Percentiles rank a stretch among this genome's conserved stretches.
phyloP scores from a whole-genome alignment of 2,329 filamentous ascomycete species.

The Epichloe uncinata region DNA sequence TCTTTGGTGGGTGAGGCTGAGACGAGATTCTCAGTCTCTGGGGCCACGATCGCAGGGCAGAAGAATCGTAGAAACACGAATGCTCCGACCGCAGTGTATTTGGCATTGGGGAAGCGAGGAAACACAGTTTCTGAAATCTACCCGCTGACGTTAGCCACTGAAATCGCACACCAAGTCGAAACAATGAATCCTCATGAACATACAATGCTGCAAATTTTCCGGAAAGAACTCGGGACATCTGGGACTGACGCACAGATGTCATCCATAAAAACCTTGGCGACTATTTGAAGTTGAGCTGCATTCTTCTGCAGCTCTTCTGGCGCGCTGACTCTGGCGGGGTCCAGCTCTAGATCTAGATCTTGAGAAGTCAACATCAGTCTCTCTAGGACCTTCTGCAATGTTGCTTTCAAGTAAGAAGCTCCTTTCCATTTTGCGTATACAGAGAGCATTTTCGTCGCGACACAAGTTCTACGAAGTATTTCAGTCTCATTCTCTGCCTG shows the following conservation, averaged over 20 bases:
- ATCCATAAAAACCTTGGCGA: slow-evolving; percentile 59
- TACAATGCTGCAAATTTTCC: slow-evolving; percentile 54
- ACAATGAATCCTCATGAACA: slow-evolving; percentile 14
- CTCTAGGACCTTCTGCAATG: slow-evolving; percentile 53
- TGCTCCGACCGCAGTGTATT: slow-evolving; percentile 58
- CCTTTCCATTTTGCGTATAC: slow-evolving; percentile 63
- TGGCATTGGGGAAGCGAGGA: slow-evolving; percentile 51
- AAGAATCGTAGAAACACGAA: slow-evolving; percentile 63
- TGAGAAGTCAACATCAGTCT: slow-evolving; percentile 53
- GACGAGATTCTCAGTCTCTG: slow-evolving; percentile 54
- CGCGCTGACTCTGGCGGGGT: slow-evolving; percentile 46
- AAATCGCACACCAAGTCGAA: not conserved
- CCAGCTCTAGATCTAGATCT: slow-evolving; percentile 54
- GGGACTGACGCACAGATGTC: slow-evolving; percentile 52
- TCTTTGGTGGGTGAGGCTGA: slow-evolving; percentile 48
- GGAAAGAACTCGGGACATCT: slow-evolving; percentile 49
- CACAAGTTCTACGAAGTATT: slow-evolving; percentile 52
- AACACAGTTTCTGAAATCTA: slow-evolving; percentile 51
- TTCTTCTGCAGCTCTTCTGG: slow-evolving; percentile 53
- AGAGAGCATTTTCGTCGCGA: slow-evolving; percentile 60
- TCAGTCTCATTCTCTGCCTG: slow-evolving; percentile 50
- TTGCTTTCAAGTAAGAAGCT: slow-evolving; percentile 45
- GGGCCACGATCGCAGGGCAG: slow-evolving; percentile 58
- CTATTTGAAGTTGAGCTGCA: slow-evolving; percentile 49
- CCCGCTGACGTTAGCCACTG: not conserved